Conservation (phyloP, 345 rosid genomes). For the Streptanthus diversifolius region DNA sequence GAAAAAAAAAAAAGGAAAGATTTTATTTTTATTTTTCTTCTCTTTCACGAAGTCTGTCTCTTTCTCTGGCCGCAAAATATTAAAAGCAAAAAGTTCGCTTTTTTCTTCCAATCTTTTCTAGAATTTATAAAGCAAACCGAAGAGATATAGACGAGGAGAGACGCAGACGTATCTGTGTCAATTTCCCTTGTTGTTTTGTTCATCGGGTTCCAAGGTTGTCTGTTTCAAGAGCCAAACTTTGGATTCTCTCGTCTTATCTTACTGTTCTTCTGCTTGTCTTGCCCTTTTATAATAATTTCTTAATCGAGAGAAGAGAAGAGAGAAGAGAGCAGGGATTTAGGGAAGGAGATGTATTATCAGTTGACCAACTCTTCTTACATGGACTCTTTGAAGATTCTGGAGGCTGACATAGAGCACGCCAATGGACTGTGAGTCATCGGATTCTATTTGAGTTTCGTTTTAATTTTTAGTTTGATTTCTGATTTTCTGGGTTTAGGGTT, state of each 20-base stretch:
- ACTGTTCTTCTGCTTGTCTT: neutral
- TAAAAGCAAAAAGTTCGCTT: conserved; percentile 13
- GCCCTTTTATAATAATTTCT: neutral
- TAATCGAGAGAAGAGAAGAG: neutral
- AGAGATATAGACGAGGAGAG: conserved; percentile 27
- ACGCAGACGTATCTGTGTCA: conserved; percentile 21
- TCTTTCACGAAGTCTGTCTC: conserved; percentile 13
- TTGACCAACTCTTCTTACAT: conserved; percentile 56
- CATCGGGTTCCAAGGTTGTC: conserved; percentile 22
- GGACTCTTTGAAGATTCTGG: conserved; percentile 74
- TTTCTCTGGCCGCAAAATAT: conserved; percentile 23
- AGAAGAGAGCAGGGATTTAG: neutral
- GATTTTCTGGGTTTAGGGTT: conserved; percentile 17
- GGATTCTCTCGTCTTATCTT: conserved; percentile 2
- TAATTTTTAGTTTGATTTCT: neutral
- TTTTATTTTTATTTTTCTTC: neutral
- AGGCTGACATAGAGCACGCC: conserved; percentile 86
- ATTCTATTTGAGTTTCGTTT: conserved; percentile 18
- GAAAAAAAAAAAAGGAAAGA: neutral
- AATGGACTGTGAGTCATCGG: conserved; percentile 67
- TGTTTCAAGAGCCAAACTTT: conserved; percentile 21
- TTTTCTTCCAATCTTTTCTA: neutral
- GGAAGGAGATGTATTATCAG: conserved; percentile 47
- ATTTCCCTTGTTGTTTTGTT: conserved; percentile 7
- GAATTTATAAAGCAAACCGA: neutral